These are phyloP conservation scores for Wickerhamomyces xylosicus DNA, from an alignment of 805 yeast species.

Conservation along the genomic window DNA sequence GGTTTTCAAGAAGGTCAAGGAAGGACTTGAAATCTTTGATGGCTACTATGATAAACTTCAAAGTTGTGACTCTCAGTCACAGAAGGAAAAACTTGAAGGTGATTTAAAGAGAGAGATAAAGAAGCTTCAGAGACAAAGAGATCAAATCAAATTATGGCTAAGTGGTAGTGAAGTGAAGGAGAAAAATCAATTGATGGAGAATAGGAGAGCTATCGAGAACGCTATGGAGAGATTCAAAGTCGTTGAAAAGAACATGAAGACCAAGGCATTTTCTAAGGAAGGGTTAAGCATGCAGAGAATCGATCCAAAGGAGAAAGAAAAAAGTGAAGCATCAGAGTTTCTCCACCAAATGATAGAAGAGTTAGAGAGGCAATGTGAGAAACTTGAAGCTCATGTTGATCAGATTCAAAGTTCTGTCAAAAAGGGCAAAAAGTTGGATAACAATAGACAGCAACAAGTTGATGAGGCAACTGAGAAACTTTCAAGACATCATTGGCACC, in stretches of 20 bases:
- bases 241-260: conserved; percentile 86
- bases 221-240: conserved; percentile 96
- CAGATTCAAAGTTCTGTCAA: conserved; percentile 38
- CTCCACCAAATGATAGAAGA: conserved; percentile 67
- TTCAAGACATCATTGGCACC: conserved; percentile 74
- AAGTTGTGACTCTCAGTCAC: conserved; percentile 72
- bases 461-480: conserved; percentile 52
- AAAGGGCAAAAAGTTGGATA: conserved; percentile 49
- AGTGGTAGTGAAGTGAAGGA: conserved; percentile 88
- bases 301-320: conserved; percentile 76
- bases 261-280: conserved; percentile 89
- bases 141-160: conserved; percentile 92
- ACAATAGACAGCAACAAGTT: conserved; percentile 43
- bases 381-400: conserved; percentile 63
- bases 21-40: conserved; percentile 83
- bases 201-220: conserved; percentile 53
- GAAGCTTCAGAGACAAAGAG: conserved; percentile 86
- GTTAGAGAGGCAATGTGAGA: conserved; percentile 71
- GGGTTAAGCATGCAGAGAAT: conserved; percentile 67
- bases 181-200: conserved; percentile 71
- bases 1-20: conserved; percentile 82
- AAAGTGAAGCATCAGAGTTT: conserved; percentile 62
- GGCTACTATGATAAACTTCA: conserved; percentile 77
- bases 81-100: conserved; percentile 85
- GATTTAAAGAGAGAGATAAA: conserved; percentile 93